Evolutionary conservation across 2,329 filamentous ascomycete species (phyloP).

Genomic region (Verticillium nubilum): DNA sequence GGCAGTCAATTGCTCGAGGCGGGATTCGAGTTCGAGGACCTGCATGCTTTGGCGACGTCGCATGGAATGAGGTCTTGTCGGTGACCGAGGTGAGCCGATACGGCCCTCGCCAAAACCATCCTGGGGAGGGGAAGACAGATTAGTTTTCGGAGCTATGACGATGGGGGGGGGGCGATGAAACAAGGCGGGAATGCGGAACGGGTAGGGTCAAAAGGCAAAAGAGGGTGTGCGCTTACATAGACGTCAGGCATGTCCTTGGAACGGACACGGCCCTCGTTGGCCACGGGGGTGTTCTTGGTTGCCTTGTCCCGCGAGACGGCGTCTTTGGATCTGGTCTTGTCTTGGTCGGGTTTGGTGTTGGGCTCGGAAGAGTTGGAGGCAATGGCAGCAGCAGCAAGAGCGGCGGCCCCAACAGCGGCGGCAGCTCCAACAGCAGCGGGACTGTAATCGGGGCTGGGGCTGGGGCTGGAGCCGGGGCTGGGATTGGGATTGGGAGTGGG

Average conservation of each 20-base stretch:
- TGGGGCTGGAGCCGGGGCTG: background rate
- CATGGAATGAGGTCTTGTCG: slow-evolving; percentile 90
- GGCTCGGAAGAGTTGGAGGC: slow-evolving; percentile 4
- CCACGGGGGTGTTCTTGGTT: slow-evolving; percentile 57
- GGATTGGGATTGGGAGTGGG: background rate
- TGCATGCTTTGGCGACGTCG: slow-evolving; percentile 97
- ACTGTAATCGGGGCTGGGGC: too few relatives aligned
- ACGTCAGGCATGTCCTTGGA: slow-evolving; percentile 86
- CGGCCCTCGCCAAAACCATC: slow-evolving; percentile 91
- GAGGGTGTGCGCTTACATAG: slow-evolving; percentile 60
- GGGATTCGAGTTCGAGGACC: slow-evolving; percentile 82
- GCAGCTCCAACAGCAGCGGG: slow-evolving; percentile 6
- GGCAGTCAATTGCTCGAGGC: slow-evolving; percentile 75
- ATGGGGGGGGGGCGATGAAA: background rate
- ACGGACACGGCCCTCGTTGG: slow-evolving; percentile 82
- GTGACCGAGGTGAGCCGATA: slow-evolving; percentile 81
- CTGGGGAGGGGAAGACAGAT: slow-evolving; percentile 40
- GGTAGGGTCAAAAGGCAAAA: slow-evolving; percentile 1
- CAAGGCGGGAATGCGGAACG: background rate
- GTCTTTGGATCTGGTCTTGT: background rate
- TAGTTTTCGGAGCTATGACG: background rate
- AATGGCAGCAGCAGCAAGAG: slow-evolving; percentile 12
- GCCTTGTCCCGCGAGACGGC: slow-evolving; percentile 9
- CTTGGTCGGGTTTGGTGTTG: slow-evolving; percentile 1
- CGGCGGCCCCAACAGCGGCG: slow-evolving; percentile 10